Base-by-base conservation (phyloP, 2,329 filamentous ascomycete species). In the Teratosphaeria gauchensis region DNA sequence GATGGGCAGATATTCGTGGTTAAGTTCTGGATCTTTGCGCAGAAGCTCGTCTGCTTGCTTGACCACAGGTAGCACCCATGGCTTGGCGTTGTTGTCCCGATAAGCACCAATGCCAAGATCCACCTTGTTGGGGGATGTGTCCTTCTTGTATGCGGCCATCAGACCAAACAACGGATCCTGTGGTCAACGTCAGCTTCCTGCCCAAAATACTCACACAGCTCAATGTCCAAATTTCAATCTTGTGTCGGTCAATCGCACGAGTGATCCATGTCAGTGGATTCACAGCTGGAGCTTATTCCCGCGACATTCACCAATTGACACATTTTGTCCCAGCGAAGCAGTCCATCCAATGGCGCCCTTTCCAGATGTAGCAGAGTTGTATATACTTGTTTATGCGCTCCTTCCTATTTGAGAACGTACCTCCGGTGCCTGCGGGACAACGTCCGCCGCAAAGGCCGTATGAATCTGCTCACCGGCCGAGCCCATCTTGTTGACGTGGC, bases 1-100 rank as follows among this genome's bases (percentile, higher is more conserved):
- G 73, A 99, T 99, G 60, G 94, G 92, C 61, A 95, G 90, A 77
- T 99, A 99, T 82, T 99, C 94, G 80, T 99, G 92, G 79, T 99
- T 95, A 68, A 95, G 82, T 61, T 89, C 83, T 71, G 92, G 91
- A 76, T 96, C 91, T 72, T 88, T 87, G 75, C 86, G 88, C 66
- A 97, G 84, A 69, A 90, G 85, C 65, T 94, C 88, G 74, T 97
- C 92, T 68, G 94, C 94, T 92, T 95, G 95, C 78, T 90, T 95
- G 62, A 97, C 92, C 2, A 97, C 92, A 21, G 94, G 92, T 63
- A 99, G 78, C 62, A 99, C 86, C 94, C 94, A 99, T 2, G 94
- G 94, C 80, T 97, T 97, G 62, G 91, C 92, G 72, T 92, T 88
- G 77, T 97, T 82, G 71, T 96, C 94, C 73, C 94, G 84, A 77